phyloP scores from a whole-genome alignment of 768 basidiomycete genomes.

The Amylocystis lapponica region DNA sequence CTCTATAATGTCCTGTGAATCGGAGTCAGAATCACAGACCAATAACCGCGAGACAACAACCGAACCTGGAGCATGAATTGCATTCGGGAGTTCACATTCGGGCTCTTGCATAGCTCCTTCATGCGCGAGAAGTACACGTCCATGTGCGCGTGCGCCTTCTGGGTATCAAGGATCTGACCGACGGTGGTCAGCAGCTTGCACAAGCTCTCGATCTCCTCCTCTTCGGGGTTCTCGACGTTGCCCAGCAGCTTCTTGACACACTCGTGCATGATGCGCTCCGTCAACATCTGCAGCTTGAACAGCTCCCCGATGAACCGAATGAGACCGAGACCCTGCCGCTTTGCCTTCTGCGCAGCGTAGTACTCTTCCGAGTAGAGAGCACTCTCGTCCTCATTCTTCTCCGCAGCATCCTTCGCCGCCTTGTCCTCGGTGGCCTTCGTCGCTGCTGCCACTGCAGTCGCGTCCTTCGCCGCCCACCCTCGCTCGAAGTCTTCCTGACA shows the following conservation, averaged over 20 bases:
- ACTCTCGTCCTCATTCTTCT: constrained; percentile 52
- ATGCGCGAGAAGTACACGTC: constrained; percentile 92
- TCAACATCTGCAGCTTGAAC: constrained; percentile 98
- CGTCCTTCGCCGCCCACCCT: constrained; percentile 88
- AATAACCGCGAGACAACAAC: constrained; percentile 8
- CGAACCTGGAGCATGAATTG: constrained; percentile 92
- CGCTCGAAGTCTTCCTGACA: constrained; percentile 98
- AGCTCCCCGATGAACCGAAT: constrained; percentile 98
- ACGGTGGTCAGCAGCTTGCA: constrained; percentile 92
- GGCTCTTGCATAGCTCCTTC: constrained; percentile 72
- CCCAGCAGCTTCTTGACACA: constrained; percentile 94
- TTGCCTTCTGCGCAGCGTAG: constrained; percentile 94
- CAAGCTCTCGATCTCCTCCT: constrained; percentile 95
- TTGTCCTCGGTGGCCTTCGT: constrained; percentile 82
- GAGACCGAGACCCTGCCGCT: constrained; percentile 93
- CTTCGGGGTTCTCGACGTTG: constrained; percentile 93
- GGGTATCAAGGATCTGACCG: constrained; percentile 74
- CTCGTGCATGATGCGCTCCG: constrained; percentile 97
- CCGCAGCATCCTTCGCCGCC: constrained; percentile 66
- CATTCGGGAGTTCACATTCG: constrained; percentile 79
- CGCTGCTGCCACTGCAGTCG: constrained; percentile 80
- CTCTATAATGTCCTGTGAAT: constrained; percentile 79
- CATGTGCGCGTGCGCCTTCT: constrained; percentile 80
- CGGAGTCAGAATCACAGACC: constrained; percentile 4
- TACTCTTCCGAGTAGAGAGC: constrained; percentile 85